A percentile compares a stretch with the other conserved stretches of the same genome.
phyloP scores from a whole-genome alignment of 345 rosid species.

The Tarenaya hassleriana region DNA sequence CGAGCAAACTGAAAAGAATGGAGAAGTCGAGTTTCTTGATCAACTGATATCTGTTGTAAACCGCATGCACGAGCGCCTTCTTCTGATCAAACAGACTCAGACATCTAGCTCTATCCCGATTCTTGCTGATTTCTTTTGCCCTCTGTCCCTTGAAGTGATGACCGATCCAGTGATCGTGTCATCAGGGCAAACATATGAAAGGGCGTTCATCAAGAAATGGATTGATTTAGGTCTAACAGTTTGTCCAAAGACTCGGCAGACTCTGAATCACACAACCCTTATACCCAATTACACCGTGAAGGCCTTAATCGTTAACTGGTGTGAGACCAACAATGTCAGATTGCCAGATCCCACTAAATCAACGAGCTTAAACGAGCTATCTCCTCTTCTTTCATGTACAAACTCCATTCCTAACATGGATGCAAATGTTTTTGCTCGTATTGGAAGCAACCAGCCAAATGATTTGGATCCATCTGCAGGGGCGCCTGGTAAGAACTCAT shows the following conservation, averaged over 20 bases:
- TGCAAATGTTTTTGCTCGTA: slow-evolving; percentile 28
- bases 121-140: slow-evolving; percentile 95
- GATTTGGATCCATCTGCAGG: slow-evolving; percentile 41
- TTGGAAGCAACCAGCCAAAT: slow-evolving; percentile 34
- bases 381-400: slow-evolving; percentile 44
- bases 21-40: slow-evolving; percentile 68
- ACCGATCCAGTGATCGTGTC: slow-evolving; percentile 93
- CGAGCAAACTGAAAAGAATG: slow-evolving; percentile 73
- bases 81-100: slow-evolving; percentile 66
- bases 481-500: slow-evolving; percentile 35
- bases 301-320: slow-evolving; percentile 93
- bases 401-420: slow-evolving; percentile 40
- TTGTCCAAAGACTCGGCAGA: slow-evolving; percentile 92
- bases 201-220: slow-evolving; percentile 84
- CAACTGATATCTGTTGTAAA: slow-evolving; percentile 60
- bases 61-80: slow-evolving; percentile 71
- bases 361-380: slow-evolving; percentile 47
- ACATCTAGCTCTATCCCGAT: slow-evolving; percentile 70
- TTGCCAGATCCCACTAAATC: slow-evolving; percentile 69
- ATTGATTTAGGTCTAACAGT: slow-evolving; percentile 86
- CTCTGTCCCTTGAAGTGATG: slow-evolving; percentile 95
- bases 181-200: slow-evolving; percentile 93
- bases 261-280: slow-evolving; percentile 62
- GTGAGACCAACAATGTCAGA: slow-evolving; percentile 79
- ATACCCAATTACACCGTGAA: slow-evolving; percentile 96